phyloP scores from a whole-genome alignment of 805 yeast genomes.

The Lachancea quebecensis region DNA sequence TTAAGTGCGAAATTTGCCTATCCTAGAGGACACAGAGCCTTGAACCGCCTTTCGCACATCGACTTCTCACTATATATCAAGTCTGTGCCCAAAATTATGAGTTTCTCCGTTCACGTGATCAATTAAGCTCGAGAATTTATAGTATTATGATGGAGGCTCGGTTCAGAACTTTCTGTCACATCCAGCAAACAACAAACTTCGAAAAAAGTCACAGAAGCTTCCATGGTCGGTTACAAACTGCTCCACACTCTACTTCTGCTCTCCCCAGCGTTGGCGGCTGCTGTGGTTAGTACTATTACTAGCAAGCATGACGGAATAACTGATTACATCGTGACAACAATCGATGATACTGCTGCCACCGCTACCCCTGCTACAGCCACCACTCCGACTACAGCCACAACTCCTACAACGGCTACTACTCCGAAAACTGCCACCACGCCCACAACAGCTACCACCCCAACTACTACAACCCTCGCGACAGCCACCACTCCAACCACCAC shows the following conservation, averaged over 20 bases:
- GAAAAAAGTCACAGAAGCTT: background rate
- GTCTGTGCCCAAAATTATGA: too few species aligned
- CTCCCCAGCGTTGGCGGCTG: constrained; percentile 2
- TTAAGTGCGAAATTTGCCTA: too few species aligned
- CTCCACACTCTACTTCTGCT: background rate
- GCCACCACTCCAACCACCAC: constrained; percentile 10
- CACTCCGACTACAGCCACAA: constrained; percentile 4
- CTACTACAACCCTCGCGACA: constrained; percentile 14
- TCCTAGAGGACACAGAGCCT: too few species aligned
- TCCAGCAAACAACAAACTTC: background rate
- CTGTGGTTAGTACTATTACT: constrained; percentile 1
- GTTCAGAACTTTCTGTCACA: background rate
- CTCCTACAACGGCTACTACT: constrained; percentile 6
- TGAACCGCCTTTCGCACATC: too few species aligned
- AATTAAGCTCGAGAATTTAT: too few species aligned
- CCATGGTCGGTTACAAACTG: background rate
- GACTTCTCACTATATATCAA: too few species aligned
- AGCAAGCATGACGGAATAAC: constrained; percentile 2
- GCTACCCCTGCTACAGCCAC: background rate
- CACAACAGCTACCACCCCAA: constrained; percentile 10
- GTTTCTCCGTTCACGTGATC: too few species aligned
- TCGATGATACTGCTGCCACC: background rate
- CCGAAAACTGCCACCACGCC: constrained; percentile 11
- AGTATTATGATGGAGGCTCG: background rate
- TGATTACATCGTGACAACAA: constrained; percentile 2